Evolutionary conservation across 495 filamentous ascomycete species (phyloP).

Genomic region (Penicillium arizonense): DNA sequence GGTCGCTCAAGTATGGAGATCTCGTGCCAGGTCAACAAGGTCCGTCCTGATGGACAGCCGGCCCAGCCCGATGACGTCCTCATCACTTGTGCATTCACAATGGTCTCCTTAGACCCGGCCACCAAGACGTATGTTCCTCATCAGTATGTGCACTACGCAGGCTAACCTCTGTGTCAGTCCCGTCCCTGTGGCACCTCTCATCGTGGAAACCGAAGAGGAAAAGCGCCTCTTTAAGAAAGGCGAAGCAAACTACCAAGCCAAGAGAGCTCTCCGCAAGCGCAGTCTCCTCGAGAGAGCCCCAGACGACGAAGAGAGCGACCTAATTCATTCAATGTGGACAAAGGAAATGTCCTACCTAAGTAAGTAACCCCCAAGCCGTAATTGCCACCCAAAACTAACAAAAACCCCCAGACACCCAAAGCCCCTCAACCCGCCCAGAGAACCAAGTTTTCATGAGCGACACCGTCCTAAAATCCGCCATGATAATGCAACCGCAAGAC

Average conservation of each 20-base stretch:
- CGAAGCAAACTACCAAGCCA: constrained; percentile 71
- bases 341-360: constrained; percentile 65
- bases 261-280: constrained; percentile 62
- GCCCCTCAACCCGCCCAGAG: constrained; percentile 52
- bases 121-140: constrained; percentile 61
- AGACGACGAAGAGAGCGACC: constrained; percentile 70
- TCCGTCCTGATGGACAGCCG: constrained; percentile 52
- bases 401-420: constrained; percentile 52
- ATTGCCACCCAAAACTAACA: constrained; percentile 3
- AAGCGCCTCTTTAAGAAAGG: constrained; percentile 64
- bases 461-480: constrained; percentile 65
- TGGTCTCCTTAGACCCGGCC: constrained; percentile 73
- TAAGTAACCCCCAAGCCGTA: constrained; percentile 21
- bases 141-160: not conserved
- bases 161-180: constrained; percentile 38
- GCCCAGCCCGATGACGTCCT: constrained; percentile 67
- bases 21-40: constrained; percentile 71
- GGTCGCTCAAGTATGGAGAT: constrained; percentile 81
- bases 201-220: constrained; percentile 70
- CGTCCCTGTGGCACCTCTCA: constrained; percentile 55
- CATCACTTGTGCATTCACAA: constrained; percentile 80
- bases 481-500: constrained; percentile 87
- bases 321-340: constrained; percentile 81
- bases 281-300: constrained; percentile 71
- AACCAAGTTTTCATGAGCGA: constrained; percentile 67